Evolutionary conservation across 257 asterid genomes (phyloP), one percentile per base, ranked within the genome.

Genomic region (Petunia axillaris): DNA sequence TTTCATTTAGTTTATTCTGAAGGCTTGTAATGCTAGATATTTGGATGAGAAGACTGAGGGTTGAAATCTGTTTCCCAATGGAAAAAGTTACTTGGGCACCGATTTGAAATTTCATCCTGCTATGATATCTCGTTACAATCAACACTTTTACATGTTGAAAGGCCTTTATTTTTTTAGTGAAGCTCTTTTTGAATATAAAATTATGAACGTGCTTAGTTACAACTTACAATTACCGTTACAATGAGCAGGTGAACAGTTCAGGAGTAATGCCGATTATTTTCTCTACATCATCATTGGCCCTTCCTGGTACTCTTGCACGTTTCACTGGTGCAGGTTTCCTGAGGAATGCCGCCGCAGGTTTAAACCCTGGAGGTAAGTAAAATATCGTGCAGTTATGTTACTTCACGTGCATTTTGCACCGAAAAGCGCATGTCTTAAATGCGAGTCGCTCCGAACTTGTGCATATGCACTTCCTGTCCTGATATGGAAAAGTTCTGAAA

Each of bases 231-330:
- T 73, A 5, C 50, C 48, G 9, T 73, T 73, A 70, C 58, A 46
- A 70, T 77, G 81, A 67, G 67, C 95, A 95, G 99, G 99, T 95
- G 78, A 95, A 95, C 89, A 93, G 98, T 83, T 85, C 99, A 52
- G 99, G 99, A 67, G 98, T 95, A 84, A 95, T 95, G 99, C 99
- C 99, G 74, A 95, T 95, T 86, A 95, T 95, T 86, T 95, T 95
- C 90, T 95, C 99, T 25, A 95, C 99, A 52, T 95, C 99, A 59
- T 93, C 99, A 39, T 77, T 95, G 89, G 96, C 99, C 80, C 93
- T 95, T 84, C 99, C 99, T 8, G 97, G 93, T 70, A 95, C 98
- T 71, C 87, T 95, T 74, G 99, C 98, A 54, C 98, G 99, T 71
- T 95, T 95, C 83, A 93, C 99, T 48, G 99, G 98, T 81, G 80